Percentiles rank a stretch among this genome's conserved stretches.
These are phyloP conservation scores for Naganishia antarctica DNA, from an alignment of 768 basidiomycete species.

Conservation along the genomic window DNA sequence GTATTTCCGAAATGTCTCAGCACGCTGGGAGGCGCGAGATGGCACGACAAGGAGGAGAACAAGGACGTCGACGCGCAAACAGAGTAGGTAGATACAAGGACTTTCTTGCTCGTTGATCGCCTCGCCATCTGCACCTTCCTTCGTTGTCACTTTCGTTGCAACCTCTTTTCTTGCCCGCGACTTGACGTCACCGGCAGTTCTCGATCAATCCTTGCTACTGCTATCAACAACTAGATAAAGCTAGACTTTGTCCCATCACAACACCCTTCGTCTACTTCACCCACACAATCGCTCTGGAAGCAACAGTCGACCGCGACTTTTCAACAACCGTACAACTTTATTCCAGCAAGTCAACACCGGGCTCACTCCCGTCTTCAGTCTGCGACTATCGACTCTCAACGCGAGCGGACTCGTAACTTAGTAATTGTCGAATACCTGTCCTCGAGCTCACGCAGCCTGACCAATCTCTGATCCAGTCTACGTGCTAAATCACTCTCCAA, in stretches of 20 bases:
- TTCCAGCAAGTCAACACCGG: neutral
- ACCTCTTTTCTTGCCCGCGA: neutral
- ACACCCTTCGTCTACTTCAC: too few relatives aligned
- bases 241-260: constrained; percentile 2
- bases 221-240: neutral
- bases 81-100: too few relatives aligned
- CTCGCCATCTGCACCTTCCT: constrained; percentile 12
- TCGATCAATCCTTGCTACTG: neutral
- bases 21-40: constrained; percentile 14
- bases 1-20: too few relatives aligned
- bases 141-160: constrained; percentile 8
- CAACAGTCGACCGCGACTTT: neutral
- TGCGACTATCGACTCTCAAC: too few relatives aligned
- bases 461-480: neutral
- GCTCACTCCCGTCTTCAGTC: too few relatives aligned
- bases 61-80: too few relatives aligned
- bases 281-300: neutral
- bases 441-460: neutral
- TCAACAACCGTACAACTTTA: neutral
- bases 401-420: too few relatives aligned
- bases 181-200: neutral
- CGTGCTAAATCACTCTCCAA: neutral
- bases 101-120: too few relatives aligned
- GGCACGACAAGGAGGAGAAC: neutral
- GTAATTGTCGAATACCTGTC: neutral